These are phyloP conservation scores for Graphiopsis chlorocephala DNA, from an alignment of 2,329 filamentous ascomycete species.

Conservation along the genomic window DNA sequence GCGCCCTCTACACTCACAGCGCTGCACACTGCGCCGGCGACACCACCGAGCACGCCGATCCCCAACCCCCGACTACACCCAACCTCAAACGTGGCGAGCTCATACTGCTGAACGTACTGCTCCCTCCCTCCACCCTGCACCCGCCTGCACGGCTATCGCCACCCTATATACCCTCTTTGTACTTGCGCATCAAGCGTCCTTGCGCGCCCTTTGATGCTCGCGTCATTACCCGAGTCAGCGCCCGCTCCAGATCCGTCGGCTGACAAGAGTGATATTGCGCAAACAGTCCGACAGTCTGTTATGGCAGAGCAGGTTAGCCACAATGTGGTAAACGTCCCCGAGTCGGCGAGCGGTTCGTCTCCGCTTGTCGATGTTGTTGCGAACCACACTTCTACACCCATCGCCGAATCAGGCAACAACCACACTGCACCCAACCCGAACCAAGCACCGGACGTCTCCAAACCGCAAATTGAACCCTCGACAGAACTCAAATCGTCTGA, in stretches of 20 bases:
- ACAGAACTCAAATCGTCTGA: slow-evolving; percentile 10
- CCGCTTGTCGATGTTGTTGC: slow-evolving; percentile 63
- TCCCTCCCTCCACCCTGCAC: background rate
- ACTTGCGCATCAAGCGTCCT: background rate
- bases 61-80: slow-evolving; percentile 12
- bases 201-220: slow-evolving; percentile 5
- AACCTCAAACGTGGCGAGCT: slow-evolving; percentile 16
- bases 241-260: slow-evolving; percentile 7
- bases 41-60: slow-evolving; percentile 9
- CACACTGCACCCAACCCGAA: slow-evolving; percentile 40
- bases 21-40: slow-evolving; percentile 7
- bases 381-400: slow-evolving; percentile 52
- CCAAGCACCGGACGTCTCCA: slow-evolving; percentile 25
- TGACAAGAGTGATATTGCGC: slow-evolving; percentile 13
- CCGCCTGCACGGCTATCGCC: background rate
- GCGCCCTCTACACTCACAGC: slow-evolving; percentile 4
- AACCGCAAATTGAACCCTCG: slow-evolving; percentile 19
- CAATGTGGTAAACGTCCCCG: slow-evolving; percentile 69
- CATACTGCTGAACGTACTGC: slow-evolving; percentile 14
- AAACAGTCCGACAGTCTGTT: slow-evolving; percentile 50
- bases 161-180: background rate
- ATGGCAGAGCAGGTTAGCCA: slow-evolving; percentile 69
- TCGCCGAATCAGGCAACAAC: slow-evolving; percentile 51
- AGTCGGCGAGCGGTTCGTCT: slow-evolving; percentile 63
- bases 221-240: slow-evolving; percentile 14